phyloP scores from a whole-genome alignment of 2,329 filamentous ascomycete genomes.

The Aspergillus fischeri region DNA sequence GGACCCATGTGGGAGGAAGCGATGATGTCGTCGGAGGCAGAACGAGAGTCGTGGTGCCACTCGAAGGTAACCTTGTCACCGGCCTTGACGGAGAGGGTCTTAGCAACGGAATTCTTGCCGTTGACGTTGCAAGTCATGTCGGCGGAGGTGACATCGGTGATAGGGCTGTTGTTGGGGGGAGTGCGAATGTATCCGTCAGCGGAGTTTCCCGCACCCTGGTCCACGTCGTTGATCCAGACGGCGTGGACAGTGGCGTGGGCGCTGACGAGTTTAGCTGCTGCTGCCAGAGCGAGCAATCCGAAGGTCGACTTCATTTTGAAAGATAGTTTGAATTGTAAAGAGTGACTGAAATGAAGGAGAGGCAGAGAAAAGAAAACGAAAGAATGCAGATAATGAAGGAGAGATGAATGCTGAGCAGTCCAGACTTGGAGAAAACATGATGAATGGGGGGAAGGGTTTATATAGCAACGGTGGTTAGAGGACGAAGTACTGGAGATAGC shows the following conservation, averaged over 20 bases:
- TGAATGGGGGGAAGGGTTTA: not conserved
- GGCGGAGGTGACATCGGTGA: slow-evolving; percentile 18
- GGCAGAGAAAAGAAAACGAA: slow-evolving; percentile 1
- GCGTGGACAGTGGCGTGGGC: slow-evolving; percentile 20
- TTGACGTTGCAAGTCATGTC: slow-evolving; percentile 22
- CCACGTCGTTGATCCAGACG: slow-evolving; percentile 21
- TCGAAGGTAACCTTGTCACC: slow-evolving; percentile 22
- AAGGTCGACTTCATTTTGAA: slow-evolving; percentile 18
- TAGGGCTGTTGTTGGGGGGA: slow-evolving; percentile 19
- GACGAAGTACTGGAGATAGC: not conserved
- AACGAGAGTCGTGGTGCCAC: slow-evolving; percentile 19
- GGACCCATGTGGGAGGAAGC: slow-evolving; percentile 18
- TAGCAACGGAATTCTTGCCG: slow-evolving; percentile 11
- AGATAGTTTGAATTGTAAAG: not conserved
- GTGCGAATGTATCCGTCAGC: slow-evolving; percentile 16
- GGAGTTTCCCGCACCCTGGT: slow-evolving; percentile 18
- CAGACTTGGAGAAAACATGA: not conserved
- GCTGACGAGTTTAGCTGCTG: slow-evolving; percentile 15
- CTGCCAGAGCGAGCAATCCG: slow-evolving; percentile 22
- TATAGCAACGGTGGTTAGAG: not conserved
- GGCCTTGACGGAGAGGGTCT: slow-evolving; percentile 16
- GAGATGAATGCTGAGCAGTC: not conserved
- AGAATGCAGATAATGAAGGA: slow-evolving; percentile 4
- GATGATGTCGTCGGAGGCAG: slow-evolving; percentile 19
- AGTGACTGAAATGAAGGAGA: not conserved